These are phyloP conservation scores for Gossypium arboreum DNA, from an alignment of 345 rosid genomes.

Conservation along the genomic window DNA sequence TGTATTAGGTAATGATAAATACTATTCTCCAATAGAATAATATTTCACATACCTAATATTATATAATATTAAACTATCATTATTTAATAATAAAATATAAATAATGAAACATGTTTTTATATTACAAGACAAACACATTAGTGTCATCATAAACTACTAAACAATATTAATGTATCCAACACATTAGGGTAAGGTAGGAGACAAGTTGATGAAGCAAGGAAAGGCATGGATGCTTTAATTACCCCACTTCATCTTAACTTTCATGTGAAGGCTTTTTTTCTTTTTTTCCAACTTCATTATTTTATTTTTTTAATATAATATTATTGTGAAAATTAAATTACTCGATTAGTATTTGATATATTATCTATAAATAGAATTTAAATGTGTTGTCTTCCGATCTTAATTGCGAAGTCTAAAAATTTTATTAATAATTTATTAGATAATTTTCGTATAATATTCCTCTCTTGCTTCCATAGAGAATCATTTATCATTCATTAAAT, in stretches of 20 bases:
- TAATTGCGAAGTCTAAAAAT: too few species aligned
- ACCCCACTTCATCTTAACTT: not conserved
- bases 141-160: not conserved
- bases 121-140: not conserved
- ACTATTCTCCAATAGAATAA: slow-evolving; percentile 5
- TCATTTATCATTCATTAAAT: not conserved
- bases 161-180: not conserved
- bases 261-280: not conserved
- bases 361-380: too few species aligned
- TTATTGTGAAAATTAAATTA: too few species aligned
- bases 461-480: not conserved
- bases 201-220: not conserved
- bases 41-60: not conserved
- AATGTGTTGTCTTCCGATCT: too few species aligned
- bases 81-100: not conserved
- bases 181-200: not conserved
- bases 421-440: too few species aligned
- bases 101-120: not conserved
- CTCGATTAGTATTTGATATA: too few species aligned
- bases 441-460: not conserved
- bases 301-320: too few species aligned
- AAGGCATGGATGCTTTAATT: not conserved
- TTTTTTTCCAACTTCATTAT: too few species aligned
- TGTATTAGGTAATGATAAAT: slow-evolving; percentile 19
- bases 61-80: not conserved